phyloP scores from a whole-genome alignment of 495 filamentous ascomycete species.

The Aspergillus heteromorphus region DNA sequence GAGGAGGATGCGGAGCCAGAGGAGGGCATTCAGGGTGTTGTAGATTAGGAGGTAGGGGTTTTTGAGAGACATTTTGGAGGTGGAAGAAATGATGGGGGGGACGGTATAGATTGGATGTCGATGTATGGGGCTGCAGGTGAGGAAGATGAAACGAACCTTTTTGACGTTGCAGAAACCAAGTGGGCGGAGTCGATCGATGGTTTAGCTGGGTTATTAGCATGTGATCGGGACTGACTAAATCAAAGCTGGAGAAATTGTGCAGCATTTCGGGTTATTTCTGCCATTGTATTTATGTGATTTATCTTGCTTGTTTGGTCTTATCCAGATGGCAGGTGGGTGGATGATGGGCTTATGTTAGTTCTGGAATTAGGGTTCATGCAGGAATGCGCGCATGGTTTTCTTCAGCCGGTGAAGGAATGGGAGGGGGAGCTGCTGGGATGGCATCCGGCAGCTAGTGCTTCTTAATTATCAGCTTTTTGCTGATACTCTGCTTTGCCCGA shows the following conservation, averaged over 20 bases:
- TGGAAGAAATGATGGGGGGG: background rate
- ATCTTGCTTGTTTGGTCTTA: background rate
- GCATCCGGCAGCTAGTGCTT: no score
- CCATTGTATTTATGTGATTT: background rate
- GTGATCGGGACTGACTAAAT: background rate
- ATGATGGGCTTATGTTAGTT: background rate
- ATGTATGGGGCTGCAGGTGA: background rate
- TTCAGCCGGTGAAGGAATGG: background rate
- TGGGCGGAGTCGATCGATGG: background rate
- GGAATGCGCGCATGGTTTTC: background rate
- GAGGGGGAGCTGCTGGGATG: no score
- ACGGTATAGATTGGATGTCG: background rate
- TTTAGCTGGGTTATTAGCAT: no score
- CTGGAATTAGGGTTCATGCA: background rate
- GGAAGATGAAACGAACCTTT: background rate
- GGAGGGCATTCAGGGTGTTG: slow-evolving; percentile 60
- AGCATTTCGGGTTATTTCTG: no score
- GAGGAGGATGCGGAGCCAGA: slow-evolving; percentile 54
- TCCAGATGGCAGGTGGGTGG: background rate
- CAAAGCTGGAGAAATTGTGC: no score
- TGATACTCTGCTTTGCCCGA: no score
- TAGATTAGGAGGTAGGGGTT: slow-evolving; percentile 63
- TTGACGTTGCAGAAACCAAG: background rate
- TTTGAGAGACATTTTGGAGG: background rate
- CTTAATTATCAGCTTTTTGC: no score